Conservation (phyloP, 2,329 filamentous ascomycete genomes). For the Thelonectria olida region DNA sequence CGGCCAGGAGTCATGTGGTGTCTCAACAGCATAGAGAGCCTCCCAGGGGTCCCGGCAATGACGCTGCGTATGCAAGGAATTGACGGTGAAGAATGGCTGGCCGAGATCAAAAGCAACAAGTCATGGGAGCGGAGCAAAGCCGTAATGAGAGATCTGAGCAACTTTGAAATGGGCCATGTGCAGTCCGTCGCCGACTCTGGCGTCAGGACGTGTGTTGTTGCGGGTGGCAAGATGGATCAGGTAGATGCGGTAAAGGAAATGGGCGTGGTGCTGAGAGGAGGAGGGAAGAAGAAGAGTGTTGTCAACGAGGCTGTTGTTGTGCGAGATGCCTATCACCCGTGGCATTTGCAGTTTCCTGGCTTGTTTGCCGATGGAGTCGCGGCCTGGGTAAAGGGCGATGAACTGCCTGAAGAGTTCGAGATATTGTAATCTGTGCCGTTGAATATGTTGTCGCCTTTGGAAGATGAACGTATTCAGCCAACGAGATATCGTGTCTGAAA, state of each 20-base stretch:
- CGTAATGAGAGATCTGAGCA: slow-evolving; percentile 3
- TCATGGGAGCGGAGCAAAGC: slow-evolving; percentile 9
- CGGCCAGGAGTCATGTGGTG: slow-evolving; percentile 13
- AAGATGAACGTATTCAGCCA: too few relatives aligned
- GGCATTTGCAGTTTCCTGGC: slow-evolving; percentile 27
- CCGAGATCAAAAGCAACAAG: slow-evolving; percentile 11
- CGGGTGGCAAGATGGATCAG: slow-evolving; percentile 28
- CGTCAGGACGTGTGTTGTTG: slow-evolving; percentile 22
- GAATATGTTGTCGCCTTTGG: too few relatives aligned
- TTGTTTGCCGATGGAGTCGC: slow-evolving; percentile 22
- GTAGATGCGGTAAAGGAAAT: slow-evolving; percentile 13
- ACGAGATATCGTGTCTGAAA: too few relatives aligned
- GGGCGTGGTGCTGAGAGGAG: slow-evolving; percentile 1
- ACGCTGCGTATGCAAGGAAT: slow-evolving; percentile 17
- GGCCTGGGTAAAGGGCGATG: slow-evolving; percentile 10
- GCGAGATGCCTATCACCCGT: slow-evolving; percentile 22
- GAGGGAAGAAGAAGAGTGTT: neutral
- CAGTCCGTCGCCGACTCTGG: neutral
- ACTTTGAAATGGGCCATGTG: slow-evolving; percentile 7
- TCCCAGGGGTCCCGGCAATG: slow-evolving; percentile 11
- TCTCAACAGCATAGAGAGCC: neutral
- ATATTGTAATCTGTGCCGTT: neutral
- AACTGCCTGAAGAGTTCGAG: slow-evolving; percentile 13
- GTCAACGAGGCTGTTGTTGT: slow-evolving; percentile 23
- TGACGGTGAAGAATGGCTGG: slow-evolving; percentile 22